Base-by-base conservation (phyloP, 2,329 filamentous ascomycete genomes). In the Scopulariopsis brevicaulis region DNA sequence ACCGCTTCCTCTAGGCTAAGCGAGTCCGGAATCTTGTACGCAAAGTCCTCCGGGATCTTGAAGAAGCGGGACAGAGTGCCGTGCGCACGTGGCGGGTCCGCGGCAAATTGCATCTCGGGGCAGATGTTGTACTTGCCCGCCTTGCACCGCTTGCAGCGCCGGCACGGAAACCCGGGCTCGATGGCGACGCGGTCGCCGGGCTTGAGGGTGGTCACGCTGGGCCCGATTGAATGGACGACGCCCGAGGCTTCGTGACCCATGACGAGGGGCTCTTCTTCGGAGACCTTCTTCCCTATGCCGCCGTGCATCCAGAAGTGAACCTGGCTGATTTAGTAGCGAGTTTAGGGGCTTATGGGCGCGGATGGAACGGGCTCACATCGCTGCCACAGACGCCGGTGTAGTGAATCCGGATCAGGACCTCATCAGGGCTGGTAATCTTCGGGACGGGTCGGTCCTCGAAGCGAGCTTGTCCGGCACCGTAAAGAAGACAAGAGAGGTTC, bases 31-130 rank as follows among this genome's bases (percentile, higher is more conserved):
- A 95, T 78, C 72, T 86, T 87, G 72, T 90, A 91, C 77, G 88
- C 92, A 70, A 92, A 92, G 69, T 94, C 89, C 62, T 86, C 83
- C 1, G 89, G 87, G 15, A 90, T 75, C 11, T 76, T 67, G 73
- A 90, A 94, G 75, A 89, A 93, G 60, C 86, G 85, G 1, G 88
- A 84, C 35, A 95, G 75, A 0, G 89, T 93, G 25, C 90, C 90
- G 69, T 94, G 4, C 5, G n/a, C 18, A 15, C n/a, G n/a, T n/a
- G 43, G 43, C 7, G 43, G 43, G 15, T 18, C 8, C 82, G 67
- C 77, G 78, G 48, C 80, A 73, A 67, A 96, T 5, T 70, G 73
- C 87, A 95, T 94, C 57, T 85, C 77, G 4, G 81, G 77, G 68
- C 90, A 96, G 8, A 94, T 79, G 68, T 94, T 93, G 75, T 94